Percentiles rank a stretch among this genome's conserved stretches.
Evolutionary conservation across 306 rosid species (phyloP).

Genomic region (Echinosophora koreensis): DNA sequence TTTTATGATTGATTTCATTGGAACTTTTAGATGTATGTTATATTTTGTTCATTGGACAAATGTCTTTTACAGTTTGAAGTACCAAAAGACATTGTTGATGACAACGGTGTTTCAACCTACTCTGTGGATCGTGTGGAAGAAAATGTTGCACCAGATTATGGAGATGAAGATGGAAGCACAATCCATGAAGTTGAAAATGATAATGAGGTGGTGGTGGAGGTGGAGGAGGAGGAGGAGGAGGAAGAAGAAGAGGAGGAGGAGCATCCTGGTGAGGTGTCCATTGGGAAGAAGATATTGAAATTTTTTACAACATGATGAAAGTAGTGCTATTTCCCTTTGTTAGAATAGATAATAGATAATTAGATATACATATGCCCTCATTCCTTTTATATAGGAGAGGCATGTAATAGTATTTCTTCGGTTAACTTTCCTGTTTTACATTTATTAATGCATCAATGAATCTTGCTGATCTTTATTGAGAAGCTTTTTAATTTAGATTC

Average conservation of each 20-base stretch:
- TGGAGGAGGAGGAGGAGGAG: constrained; percentile 52
- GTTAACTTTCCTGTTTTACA: constrained; percentile 37
- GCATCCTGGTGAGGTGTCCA: constrained; percentile 66
- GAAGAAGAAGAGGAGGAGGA: constrained; percentile 58
- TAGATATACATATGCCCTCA: constrained; percentile 5
- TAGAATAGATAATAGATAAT: constrained; percentile 13
- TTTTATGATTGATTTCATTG: constrained; percentile 32
- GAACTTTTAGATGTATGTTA: neutral
- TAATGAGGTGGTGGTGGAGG: constrained; percentile 45
- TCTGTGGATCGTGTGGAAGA: constrained; percentile 55
- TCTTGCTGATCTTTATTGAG: too few relatives aligned
- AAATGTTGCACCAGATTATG: constrained; percentile 50
- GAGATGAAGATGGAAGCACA: constrained; percentile 59
- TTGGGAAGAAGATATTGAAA: constrained; percentile 72
- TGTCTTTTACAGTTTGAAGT: constrained; percentile 63
- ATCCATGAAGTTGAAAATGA: constrained; percentile 55
- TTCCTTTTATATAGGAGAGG: constrained; percentile 48
- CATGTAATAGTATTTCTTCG: constrained; percentile 36
- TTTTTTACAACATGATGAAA: constrained; percentile 76
- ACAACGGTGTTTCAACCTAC: constrained; percentile 54
- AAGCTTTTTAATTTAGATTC: neutral
- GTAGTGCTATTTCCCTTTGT: constrained; percentile 30
- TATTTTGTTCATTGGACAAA: neutral
- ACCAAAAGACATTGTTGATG: constrained; percentile 52
- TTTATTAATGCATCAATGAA: neutral